Conservation (phyloP, 2,329 filamentous ascomycete genomes). For the Ascochyta viciae-villosae region DNA sequence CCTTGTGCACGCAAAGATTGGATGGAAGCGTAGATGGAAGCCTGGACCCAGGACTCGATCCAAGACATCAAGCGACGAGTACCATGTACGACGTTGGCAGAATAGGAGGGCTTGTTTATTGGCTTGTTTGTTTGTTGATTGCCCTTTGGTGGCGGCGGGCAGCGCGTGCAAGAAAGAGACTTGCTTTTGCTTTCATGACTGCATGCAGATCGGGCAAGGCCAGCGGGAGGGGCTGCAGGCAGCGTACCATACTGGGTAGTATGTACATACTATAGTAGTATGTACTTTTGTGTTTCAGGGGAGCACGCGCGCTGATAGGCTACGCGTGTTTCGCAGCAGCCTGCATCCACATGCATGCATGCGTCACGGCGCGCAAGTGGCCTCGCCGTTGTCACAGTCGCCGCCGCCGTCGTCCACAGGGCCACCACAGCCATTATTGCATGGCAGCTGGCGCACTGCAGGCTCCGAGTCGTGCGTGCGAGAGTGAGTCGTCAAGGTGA, state of each 20-base stretch:
- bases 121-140: neutral
- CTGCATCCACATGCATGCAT: neutral
- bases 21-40: neutral
- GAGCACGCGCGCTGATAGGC: slow-evolving; percentile 22
- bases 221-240: slow-evolving; percentile 2
- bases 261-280: too few relatives aligned
- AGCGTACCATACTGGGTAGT: too few relatives aligned
- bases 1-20: slow-evolving; percentile 1
- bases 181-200: neutral
- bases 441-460: slow-evolving; percentile 7
- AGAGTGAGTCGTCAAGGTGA: slow-evolving; percentile 8
- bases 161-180: neutral
- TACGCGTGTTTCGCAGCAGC: slow-evolving; percentile 4
- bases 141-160: neutral
- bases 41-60: too few relatives aligned
- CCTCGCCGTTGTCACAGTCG: slow-evolving; percentile 23
- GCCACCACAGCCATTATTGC: neutral
- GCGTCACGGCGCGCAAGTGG: slow-evolving; percentile 17
- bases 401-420: slow-evolving; percentile 19
- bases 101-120: neutral
- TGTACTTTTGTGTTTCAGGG: slow-evolving; percentile 9
- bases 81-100: too few relatives aligned
- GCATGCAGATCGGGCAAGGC: slow-evolving; percentile 7
- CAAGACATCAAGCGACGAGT: too few relatives aligned
- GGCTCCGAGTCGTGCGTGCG: slow-evolving; percentile 14